Conservation (phyloP, 129 eudicot genomes). For the Flaveria linearis region DNA sequence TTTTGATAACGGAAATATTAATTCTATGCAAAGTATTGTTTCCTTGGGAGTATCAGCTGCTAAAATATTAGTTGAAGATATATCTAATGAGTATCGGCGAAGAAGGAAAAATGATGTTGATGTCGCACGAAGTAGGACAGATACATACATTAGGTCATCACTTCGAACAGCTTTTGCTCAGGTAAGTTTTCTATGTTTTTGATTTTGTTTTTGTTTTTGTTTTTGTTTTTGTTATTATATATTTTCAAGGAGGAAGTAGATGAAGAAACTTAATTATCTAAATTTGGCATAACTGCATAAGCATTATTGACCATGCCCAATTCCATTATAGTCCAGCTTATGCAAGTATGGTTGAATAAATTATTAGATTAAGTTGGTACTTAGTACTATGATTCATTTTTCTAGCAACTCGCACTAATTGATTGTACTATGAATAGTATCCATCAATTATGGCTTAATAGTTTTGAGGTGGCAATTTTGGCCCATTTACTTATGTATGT, state of each 20-base stretch:
- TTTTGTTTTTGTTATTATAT: not conserved
- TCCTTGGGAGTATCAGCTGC: constrained; percentile 93
- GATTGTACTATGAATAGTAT: not conserved
- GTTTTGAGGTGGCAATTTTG: not conserved
- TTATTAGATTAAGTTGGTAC: not conserved
- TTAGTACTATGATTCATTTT: not conserved
- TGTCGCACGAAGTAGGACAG: constrained; percentile 91
- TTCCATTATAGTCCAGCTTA: not conserved
- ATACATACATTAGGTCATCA: constrained; percentile 93
- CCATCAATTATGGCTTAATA: constrained; percentile 3
- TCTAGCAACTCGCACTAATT: not conserved
- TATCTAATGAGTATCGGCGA: constrained; percentile 93
- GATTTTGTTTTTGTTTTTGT: not conserved
- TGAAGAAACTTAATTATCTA: not conserved
- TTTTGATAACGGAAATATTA: constrained; percentile 70
- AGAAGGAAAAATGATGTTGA: constrained; percentile 83
- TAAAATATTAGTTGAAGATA: constrained; percentile 88
- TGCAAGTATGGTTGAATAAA: not conserved
- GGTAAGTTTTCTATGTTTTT: constrained; percentile 35
- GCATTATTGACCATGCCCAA: not conserved
- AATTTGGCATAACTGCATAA: not conserved
- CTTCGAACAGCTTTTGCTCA: constrained; percentile 99
- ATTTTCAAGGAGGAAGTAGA: not conserved
- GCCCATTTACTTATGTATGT: not conserved
- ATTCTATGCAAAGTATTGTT: constrained; percentile 84